Base-by-base conservation (phyloP, 2,329 filamentous ascomycete species). In the Neofusicoccum kwambonambiense region DNA sequence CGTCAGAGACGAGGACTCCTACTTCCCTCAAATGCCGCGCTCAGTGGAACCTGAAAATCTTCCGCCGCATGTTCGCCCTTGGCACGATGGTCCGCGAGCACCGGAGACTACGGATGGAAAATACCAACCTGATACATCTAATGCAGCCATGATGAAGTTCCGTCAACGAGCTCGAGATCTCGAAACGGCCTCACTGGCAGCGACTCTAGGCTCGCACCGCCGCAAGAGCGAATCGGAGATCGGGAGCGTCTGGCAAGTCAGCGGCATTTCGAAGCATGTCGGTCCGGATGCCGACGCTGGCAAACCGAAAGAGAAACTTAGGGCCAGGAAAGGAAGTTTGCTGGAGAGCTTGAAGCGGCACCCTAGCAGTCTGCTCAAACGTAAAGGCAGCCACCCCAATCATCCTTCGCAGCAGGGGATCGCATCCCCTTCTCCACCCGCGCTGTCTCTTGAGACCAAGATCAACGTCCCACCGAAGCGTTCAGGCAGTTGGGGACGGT, bases 181-280 rank as follows among this genome's bases (percentile, higher is more conserved):
- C 15, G 85, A 87, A 58, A 81, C 80, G 8, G 78, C 81, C 50
- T 87, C 85, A 13, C 79, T 84, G 52, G 84, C 87, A 13, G 89
- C 89, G 17, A 92, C 89, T 0, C 88, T 89, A 82, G 89, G 89
- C 15, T 92, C 89, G 1, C 83, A 86, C 6, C 52, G 88, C 47
- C 84, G 85, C 65, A 89, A 75, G 11, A 78, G 89, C 73, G 80
- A 90, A 56, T 86, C 88, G 4, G 88, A 90, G 64, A 77, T 87
- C 34, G 87, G 89, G 42, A 86, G 83, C 17, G 78, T 89, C 49
- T 82, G 81, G 8, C 84, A 84, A 63, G 86, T 87, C 27, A 87
- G 83, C 39, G 77, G 76, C 65, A 82, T 91, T 44, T 75, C 90
- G 45, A 90, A 89, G 71, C 73, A 78, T 86, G 49, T 86, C 80